Base-by-base conservation (phyloP, 2,329 filamentous ascomycete species). In the Erysiphe pulchra region DNA sequence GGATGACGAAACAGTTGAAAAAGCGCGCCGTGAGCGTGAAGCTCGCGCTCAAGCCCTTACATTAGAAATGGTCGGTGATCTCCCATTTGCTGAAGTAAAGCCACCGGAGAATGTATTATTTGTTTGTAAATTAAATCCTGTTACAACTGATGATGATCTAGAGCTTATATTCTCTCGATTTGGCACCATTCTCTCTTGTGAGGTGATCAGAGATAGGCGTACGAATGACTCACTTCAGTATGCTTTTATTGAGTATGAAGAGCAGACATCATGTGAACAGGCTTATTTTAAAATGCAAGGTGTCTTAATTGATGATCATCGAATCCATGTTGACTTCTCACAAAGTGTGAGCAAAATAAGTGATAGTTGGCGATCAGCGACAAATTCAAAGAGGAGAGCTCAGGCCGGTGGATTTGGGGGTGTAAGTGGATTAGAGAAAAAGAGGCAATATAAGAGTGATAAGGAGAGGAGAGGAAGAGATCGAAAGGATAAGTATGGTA, bases 251-350 rank as follows among this genome's bases (percentile, higher is more conserved):
- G 90, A 98, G 59, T 98, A 87, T 55, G 82, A 87, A 48, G 80
- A 92, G 46, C 90, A 94, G 62, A 74, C 79, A 52, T 81, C 87
- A 45, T 95, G 90, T 60, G 90, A 98, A 62, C 75, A 82, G 45
- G 90, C 90, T 2, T 98, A 94, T 57, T 90, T 92, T 65, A 98
- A 98, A 64, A 98, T 98, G 90, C 85, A 98, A 60, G 84, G 80
- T 2, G 87, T 95, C 1, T 65, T 98, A 46, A 95, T 98, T 52
- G 90, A 98, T 56, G 90, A 98, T 55, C 82, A 93, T 52, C 78
- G 90, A 38, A 98, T 98, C 51, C 90, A 98, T 57, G 90, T 98
- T 47, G 90, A 98, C 63, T 98, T 98, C 62, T 94, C 86, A 11
- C 90, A 98, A 64, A 93, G 84, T 58, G 90, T 86, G 49, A 73